A percentile compares a stretch with the other conserved stretches of the same genome.
These are phyloP conservation scores for Hirsutella rhossiliensis DNA, from an alignment of 2,329 filamentous ascomycete species.

Conservation along the genomic window DNA sequence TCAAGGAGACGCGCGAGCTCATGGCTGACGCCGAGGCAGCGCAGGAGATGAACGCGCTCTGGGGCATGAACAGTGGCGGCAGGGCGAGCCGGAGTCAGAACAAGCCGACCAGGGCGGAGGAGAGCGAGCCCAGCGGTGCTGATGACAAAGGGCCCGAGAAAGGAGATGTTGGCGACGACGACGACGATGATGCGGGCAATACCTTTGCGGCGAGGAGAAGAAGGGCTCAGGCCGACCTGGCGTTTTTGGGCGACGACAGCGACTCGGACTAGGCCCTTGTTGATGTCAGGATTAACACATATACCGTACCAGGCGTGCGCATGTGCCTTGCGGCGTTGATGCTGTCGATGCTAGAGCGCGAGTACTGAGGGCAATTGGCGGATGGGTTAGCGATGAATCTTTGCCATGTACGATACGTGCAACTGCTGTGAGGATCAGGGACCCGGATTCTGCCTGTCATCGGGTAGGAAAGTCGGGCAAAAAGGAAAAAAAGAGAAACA, in stretches of 20 bases:
- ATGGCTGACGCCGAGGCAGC: slow-evolving; percentile 75
- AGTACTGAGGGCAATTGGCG: no score
- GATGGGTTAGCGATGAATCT: no score
- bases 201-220: slow-evolving; percentile 32
- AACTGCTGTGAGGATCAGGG: no score
- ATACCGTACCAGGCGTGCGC: no score
- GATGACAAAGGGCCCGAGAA: slow-evolving; percentile 11
- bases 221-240: slow-evolving; percentile 39
- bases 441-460: no score
- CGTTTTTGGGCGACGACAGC: slow-evolving; percentile 58
- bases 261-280: slow-evolving; percentile 39
- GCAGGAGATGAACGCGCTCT: slow-evolving; percentile 65
- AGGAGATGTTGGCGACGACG: slow-evolving; percentile 9
- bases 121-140: slow-evolving; percentile 15
- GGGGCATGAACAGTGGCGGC: slow-evolving; percentile 46
- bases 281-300: neutral
- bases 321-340: no score
- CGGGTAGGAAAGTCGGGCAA: no score
- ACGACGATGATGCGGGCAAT: slow-evolving; percentile 17
- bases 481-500: no score
- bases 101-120: slow-evolving; percentile 17
- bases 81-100: slow-evolving; percentile 28
- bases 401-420: no score
- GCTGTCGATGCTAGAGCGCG: no score
- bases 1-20: slow-evolving; percentile 79